These are phyloP conservation scores for Fabrea salina DNA, from an alignment of 169 alveolate species.

Conservation along the genomic window DNA sequence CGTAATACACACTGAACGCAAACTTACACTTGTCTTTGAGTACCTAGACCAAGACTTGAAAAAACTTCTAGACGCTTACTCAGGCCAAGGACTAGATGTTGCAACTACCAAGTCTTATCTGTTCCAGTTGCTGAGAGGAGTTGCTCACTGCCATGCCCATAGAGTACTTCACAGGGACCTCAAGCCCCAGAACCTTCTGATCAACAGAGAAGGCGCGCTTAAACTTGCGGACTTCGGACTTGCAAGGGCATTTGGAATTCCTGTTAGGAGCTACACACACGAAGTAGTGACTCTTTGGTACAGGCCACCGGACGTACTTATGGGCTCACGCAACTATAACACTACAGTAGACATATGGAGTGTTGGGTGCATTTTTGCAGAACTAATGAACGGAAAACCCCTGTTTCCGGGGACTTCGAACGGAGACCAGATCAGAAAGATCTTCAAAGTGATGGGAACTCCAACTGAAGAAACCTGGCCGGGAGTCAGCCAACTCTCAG, in stretches of 20 bases:
- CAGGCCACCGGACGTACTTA: slow-evolving; percentile 84
- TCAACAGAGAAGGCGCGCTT: slow-evolving; percentile 90
- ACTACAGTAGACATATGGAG: slow-evolving; percentile 84
- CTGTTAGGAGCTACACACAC: slow-evolving; percentile 97
- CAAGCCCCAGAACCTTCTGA: slow-evolving; percentile 98
- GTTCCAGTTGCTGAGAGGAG: slow-evolving; percentile 94
- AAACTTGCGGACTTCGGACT: slow-evolving; percentile 99
- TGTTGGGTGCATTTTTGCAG: slow-evolving; percentile 85
- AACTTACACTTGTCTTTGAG: slow-evolving; percentile 97
- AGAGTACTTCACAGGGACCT: slow-evolving; percentile 98
- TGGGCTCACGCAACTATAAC: slow-evolving; percentile 73
- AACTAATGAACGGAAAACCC: slow-evolving; percentile 75
- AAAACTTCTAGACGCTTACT: slow-evolving; percentile 92
- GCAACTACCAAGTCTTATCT: slow-evolving; percentile 83
- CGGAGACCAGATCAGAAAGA: slow-evolving; percentile 69
- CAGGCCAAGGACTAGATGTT: slow-evolving; percentile 68
- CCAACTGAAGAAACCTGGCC: slow-evolving; percentile 82
- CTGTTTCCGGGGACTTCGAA: slow-evolving; percentile 80
- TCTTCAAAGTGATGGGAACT: slow-evolving; percentile 76
- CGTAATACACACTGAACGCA: slow-evolving; percentile 97
- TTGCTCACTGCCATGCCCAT: slow-evolving; percentile 94
- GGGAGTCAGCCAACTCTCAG: slow-evolving; percentile 70
- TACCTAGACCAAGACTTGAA: slow-evolving; percentile 97
- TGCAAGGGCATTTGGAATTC: slow-evolving; percentile 97
- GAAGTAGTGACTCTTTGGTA: slow-evolving; percentile 91